Evolutionary conservation across 2,329 filamentous ascomycete species (phyloP).

Genomic region (Xylariaceae sp.): DNA sequence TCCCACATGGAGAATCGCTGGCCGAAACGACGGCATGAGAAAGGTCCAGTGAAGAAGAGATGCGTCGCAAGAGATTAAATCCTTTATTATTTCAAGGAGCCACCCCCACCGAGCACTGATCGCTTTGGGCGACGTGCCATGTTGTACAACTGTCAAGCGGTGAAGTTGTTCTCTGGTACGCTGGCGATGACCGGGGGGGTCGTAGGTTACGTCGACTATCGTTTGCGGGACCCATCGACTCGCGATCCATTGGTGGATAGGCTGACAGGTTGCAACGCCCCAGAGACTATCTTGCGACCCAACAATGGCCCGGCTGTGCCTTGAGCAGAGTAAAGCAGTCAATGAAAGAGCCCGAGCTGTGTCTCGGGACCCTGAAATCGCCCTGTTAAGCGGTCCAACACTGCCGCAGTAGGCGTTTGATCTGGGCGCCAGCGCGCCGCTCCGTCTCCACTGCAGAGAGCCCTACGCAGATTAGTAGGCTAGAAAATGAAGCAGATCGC

Average conservation of each 20-base stretch:
- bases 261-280: slow-evolving; percentile 27
- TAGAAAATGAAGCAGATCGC: neutral
- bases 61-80: slow-evolving; percentile 17
- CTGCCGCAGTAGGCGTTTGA: neutral
- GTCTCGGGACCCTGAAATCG: too few relatives aligned
- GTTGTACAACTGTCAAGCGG: slow-evolving; percentile 19
- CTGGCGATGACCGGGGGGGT: slow-evolving; percentile 24
- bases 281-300: slow-evolving; percentile 24
- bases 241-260: slow-evolving; percentile 25
- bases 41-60: slow-evolving; percentile 9
- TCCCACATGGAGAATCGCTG: slow-evolving; percentile 28
- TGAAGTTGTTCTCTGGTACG: slow-evolving; percentile 25
- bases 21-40: slow-evolving; percentile 28
- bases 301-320: slow-evolving; percentile 5
- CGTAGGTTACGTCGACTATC: slow-evolving; percentile 1
- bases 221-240: slow-evolving; percentile 9
- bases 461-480: neutral
- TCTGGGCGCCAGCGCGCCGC: too few relatives aligned
- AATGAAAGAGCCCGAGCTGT: neutral
- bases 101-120: slow-evolving; percentile 17
- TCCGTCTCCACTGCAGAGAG: neutral
- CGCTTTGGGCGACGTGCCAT: slow-evolving; percentile 24
- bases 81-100: slow-evolving; percentile 8
- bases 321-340: neutral
- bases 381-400: too few relatives aligned